These are phyloP conservation scores for Pulveroboletus ravenelii DNA, from an alignment of 768 basidiomycete genomes.

Conservation along the genomic window DNA sequence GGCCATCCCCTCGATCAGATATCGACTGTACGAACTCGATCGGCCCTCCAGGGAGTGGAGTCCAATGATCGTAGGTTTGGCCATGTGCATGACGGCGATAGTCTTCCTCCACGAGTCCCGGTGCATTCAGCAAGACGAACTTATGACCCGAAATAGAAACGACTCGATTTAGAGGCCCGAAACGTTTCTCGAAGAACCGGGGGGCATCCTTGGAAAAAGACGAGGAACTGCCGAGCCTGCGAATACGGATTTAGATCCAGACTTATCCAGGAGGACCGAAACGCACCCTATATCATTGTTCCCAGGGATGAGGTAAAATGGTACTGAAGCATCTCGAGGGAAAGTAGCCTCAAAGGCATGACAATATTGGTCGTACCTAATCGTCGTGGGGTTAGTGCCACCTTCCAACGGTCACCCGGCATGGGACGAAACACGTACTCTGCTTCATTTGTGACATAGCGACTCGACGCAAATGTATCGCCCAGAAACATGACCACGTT, in stretches of 20 bases:
- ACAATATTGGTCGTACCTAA: slow-evolving; percentile 59
- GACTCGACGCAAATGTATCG: slow-evolving; percentile 68
- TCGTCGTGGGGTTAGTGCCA: slow-evolving; percentile 3
- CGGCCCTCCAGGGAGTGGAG: slow-evolving; percentile 47
- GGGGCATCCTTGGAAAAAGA: slow-evolving; percentile 52
- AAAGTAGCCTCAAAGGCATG: slow-evolving; percentile 63
- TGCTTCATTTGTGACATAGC: slow-evolving; percentile 43
- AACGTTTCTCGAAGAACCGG: slow-evolving; percentile 52
- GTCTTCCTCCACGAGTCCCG: slow-evolving; percentile 80
- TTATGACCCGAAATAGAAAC: slow-evolving; percentile 65
- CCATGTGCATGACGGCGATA: slow-evolving; percentile 55
- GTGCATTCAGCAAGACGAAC: slow-evolving; percentile 68
- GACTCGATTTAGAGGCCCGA: slow-evolving; percentile 65
- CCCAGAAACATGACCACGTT: slow-evolving; percentile 71
- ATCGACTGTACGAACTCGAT: slow-evolving; percentile 55
- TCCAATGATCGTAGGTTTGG: slow-evolving; percentile 52
- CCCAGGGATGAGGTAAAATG: slow-evolving; percentile 64
- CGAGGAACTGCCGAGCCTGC: slow-evolving; percentile 52
- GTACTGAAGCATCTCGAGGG: slow-evolving; percentile 33
- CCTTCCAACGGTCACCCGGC: neutral
- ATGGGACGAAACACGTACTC: slow-evolving; percentile 48
- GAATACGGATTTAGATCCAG: neutral
- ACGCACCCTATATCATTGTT: slow-evolving; percentile 75
- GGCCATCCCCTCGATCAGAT: slow-evolving; percentile 30
- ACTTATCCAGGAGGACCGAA: neutral